phyloP scores from a whole-genome alignment of 1,284 basidiomycete genomes.

The Naganishia liquefaciens region DNA sequence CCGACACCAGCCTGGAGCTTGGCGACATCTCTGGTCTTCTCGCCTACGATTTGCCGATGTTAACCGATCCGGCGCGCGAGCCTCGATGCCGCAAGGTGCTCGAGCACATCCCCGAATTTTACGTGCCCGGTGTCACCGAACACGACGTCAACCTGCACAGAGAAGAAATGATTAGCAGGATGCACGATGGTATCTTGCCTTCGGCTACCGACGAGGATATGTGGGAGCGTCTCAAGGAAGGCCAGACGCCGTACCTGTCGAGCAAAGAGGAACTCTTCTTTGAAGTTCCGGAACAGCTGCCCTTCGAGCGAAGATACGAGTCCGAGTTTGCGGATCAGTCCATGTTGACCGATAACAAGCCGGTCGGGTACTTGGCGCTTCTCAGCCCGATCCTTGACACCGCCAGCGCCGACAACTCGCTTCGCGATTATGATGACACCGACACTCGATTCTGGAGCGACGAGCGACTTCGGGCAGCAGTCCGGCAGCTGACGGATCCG shows the following conservation, averaged over 20 bases:
- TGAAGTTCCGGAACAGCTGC: background rate
- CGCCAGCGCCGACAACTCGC: no score
- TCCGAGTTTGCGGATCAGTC: no score
- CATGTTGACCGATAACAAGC: no score
- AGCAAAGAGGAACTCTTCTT: conserved; percentile 9
- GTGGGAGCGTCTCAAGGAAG: background rate
- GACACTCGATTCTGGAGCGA: no score
- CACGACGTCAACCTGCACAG: background rate
- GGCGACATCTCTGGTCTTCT: background rate
- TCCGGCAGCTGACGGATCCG: no score
- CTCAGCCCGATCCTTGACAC: no score
- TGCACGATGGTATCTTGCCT: background rate
- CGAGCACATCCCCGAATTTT: background rate
- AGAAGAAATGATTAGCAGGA: background rate
- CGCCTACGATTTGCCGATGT: background rate
- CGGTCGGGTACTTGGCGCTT: no score
- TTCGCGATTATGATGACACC: no score
- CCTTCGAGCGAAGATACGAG: background rate
- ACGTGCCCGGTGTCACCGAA: background rate
- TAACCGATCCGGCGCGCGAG: background rate
- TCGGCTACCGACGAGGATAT: conserved; percentile 5
- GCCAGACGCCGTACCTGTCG: conserved; percentile 8
- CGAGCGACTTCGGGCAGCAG: no score
- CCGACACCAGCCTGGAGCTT: conserved; percentile 9
- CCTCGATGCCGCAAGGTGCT: background rate